A percentile compares a stretch with the other conserved stretches of the same genome.
These are phyloP conservation scores for Lathyrus oleraceus DNA, from an alignment of 306 rosid species.

Conservation along the genomic window DNA sequence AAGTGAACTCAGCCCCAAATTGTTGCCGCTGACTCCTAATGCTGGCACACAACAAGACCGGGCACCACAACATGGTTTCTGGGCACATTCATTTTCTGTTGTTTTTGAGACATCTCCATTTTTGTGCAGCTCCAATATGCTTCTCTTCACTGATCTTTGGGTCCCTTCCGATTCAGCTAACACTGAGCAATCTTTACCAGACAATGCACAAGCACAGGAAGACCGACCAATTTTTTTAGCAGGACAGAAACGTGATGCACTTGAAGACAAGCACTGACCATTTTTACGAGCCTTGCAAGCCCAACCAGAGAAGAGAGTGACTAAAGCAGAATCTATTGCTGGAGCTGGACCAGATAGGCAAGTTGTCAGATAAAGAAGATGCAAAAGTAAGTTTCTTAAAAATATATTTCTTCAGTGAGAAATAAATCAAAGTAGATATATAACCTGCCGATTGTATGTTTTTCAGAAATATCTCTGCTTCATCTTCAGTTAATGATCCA, in stretches of 20 bases:
- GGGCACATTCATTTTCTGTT: slow-evolving; percentile 49
- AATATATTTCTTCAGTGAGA: slow-evolving; percentile 19
- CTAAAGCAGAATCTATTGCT: slow-evolving; percentile 76
- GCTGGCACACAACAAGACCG: slow-evolving; percentile 89
- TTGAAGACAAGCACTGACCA: slow-evolving; percentile 81
- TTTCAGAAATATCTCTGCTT: slow-evolving; percentile 65
- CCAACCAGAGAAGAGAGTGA: slow-evolving; percentile 96
- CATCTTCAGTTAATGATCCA: slow-evolving; percentile 75
- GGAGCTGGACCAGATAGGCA: slow-evolving; percentile 76
- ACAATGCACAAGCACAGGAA: slow-evolving; percentile 53
- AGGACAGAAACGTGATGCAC: slow-evolving; percentile 75
- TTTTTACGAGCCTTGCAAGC: slow-evolving; percentile 97
- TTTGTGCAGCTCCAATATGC: slow-evolving; percentile 45
- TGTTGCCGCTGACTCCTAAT: slow-evolving; percentile 84
- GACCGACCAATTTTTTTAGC: slow-evolving; percentile 61
- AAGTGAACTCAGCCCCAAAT: slow-evolving; percentile 79
- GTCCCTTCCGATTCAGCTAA: slow-evolving; percentile 52
- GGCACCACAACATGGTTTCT: slow-evolving; percentile 58
- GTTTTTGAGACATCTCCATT: slow-evolving; percentile 43
- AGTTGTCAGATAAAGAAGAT: slow-evolving; percentile 42
- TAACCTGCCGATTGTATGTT: slow-evolving; percentile 96
- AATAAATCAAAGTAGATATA: slow-evolving; percentile 37
- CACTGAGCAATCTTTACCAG: slow-evolving; percentile 54
- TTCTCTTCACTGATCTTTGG: slow-evolving; percentile 64
- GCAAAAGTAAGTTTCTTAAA: not conserved